phyloP scores from a whole-genome alignment of 148 eudicot genomes.

The Agrostemma githago region DNA sequence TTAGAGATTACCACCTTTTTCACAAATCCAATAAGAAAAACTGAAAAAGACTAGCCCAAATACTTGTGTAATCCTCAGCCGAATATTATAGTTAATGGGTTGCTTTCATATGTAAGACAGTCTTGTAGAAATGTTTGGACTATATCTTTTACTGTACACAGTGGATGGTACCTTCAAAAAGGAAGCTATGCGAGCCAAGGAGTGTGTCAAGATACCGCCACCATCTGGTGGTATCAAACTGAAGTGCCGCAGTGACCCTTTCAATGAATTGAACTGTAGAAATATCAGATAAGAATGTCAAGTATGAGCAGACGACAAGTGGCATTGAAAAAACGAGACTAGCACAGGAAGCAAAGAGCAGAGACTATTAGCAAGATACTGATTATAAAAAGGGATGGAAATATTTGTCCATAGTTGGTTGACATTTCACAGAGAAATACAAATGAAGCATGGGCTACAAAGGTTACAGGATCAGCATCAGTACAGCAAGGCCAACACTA shows the following conservation, averaged over 20 bases:
- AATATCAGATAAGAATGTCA: neutral
- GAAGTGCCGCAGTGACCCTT: conserved; percentile 76
- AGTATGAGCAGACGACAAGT: conserved; percentile 6
- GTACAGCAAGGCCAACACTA: too few species aligned
- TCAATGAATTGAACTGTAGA: conserved; percentile 70
- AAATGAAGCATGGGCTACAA: neutral
- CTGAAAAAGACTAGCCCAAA: neutral
- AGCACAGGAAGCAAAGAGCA: neutral
- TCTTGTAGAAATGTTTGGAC: neutral
- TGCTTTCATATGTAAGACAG: neutral
- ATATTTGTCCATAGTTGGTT: neutral
- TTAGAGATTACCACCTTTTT: neutral
- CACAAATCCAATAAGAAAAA: neutral
- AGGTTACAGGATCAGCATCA: neutral
- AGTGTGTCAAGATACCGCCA: conserved; percentile 81
- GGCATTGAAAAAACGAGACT: too few species aligned
- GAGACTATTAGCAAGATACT: neutral
- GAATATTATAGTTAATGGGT: neutral
- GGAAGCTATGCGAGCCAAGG: conserved; percentile 84
- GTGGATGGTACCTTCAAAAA: conserved; percentile 52
- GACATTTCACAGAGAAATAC: neutral
- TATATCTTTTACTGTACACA: neutral
- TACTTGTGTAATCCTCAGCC: neutral
- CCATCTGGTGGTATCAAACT: conserved; percentile 88
- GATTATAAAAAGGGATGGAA: neutral